phyloP scores from a whole-genome alignment of 768 basidiomycete species.

The Lentinula sp. region DNA sequence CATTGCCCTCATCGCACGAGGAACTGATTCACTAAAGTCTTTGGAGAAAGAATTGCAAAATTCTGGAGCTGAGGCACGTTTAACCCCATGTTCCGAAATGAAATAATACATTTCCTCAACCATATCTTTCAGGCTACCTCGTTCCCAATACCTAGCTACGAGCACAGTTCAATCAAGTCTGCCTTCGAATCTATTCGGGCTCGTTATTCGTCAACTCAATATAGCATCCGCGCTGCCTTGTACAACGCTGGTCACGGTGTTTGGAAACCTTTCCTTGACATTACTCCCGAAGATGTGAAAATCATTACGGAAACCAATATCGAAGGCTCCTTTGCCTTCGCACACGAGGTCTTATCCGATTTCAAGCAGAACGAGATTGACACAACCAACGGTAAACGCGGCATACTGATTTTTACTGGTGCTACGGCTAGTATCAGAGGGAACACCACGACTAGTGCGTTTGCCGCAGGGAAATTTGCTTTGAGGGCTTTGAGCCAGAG shows the following conservation, averaged over 20 bases:
- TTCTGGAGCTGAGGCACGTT: conserved; percentile 50
- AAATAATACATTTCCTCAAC: neutral
- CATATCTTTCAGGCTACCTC: conserved; percentile 37
- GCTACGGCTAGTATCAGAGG: conserved; percentile 66
- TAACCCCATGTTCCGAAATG: neutral
- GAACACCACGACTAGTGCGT: conserved; percentile 52
- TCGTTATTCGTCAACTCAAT: conserved; percentile 40
- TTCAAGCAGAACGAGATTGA: conserved; percentile 53
- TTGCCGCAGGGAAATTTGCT: conserved; percentile 62
- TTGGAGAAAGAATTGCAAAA: conserved; percentile 50
- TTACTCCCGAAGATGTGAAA: conserved; percentile 53
- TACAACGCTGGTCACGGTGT: conserved; percentile 55
- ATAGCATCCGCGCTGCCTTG: conserved; percentile 50
- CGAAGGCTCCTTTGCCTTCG: conserved; percentile 56
- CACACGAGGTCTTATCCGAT: conserved; percentile 50
- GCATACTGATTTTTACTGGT: conserved; percentile 66
- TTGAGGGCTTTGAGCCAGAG: conserved; percentile 63
- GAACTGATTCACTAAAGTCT: conserved; percentile 41
- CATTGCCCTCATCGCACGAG: conserved; percentile 61
- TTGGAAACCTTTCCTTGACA: conserved; percentile 63
- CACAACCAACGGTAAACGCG: conserved; percentile 46
- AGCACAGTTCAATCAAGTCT: conserved; percentile 42
- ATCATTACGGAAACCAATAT: conserved; percentile 45
- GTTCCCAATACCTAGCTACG: conserved; percentile 49
- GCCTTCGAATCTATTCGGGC: conserved; percentile 39